Evolutionary conservation across 305 asterid species (phyloP).

Genomic region (Vinca major): DNA sequence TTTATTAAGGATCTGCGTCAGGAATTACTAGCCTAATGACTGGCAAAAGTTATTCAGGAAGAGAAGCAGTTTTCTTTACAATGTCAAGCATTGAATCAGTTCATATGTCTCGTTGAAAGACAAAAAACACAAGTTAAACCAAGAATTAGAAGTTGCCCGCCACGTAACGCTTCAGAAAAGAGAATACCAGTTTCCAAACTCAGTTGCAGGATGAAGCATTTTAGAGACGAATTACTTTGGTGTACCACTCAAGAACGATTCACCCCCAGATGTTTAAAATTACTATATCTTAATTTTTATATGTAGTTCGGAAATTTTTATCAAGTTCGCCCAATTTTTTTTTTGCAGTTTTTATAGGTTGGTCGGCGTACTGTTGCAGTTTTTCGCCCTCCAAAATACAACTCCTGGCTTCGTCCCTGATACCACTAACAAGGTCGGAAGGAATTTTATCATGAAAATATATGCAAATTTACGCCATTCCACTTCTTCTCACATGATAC

Average conservation of each 20-base stretch:
- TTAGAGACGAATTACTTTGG: neutral
- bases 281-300: no score
- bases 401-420: no score
- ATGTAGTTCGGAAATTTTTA: no score
- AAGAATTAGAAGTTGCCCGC: neutral
- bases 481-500: neutral
- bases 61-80: neutral
- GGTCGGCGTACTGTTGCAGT: no score
- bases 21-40: neutral
- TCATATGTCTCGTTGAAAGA: neutral
- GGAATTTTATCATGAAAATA: neutral
- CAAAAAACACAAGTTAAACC: neutral
- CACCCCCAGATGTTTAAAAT: no score
- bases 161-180: neutral
- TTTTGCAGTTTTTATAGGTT: no score
- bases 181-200: neutral
- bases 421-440: neutral
- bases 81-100: neutral
- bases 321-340: no score
- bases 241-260: no score
- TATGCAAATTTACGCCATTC: neutral
- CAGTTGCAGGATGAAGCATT: neutral
- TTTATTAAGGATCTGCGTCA: neutral
- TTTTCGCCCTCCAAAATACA: no score
- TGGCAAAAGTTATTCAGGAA: neutral